Percentiles rank a stretch among this genome's conserved stretches.
phyloP scores from a whole-genome alignment of 2,329 filamentous ascomycete genomes.

The Emydomyces testavorans region DNA sequence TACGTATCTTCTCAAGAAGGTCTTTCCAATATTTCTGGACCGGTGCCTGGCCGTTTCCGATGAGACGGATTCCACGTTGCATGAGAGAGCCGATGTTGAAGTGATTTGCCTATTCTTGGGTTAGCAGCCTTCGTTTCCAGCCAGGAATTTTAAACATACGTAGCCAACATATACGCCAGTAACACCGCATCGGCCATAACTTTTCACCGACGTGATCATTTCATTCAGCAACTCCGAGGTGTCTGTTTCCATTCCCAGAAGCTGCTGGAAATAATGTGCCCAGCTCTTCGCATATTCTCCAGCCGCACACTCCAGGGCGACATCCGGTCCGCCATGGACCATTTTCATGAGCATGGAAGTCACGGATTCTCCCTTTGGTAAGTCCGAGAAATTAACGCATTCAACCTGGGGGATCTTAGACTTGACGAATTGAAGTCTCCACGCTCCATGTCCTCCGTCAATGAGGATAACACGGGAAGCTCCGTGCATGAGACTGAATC shows the following conservation, averaged over 20 bases:
- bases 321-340: constrained; percentile 61
- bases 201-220: constrained; percentile 44
- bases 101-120: constrained; percentile 53
- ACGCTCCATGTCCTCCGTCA: constrained; percentile 53
- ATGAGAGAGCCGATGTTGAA: constrained; percentile 76
- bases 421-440: constrained; percentile 58
- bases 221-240: constrained; percentile 55
- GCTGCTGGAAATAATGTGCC: constrained; percentile 49
- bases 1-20: constrained; percentile 56
- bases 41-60: constrained; percentile 56
- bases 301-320: constrained; percentile 56
- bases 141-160: constrained; percentile 30
- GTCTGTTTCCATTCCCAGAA: constrained; percentile 65
- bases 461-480: constrained; percentile 67
- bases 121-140: background rate
- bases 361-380: constrained; percentile 53
- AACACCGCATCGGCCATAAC: constrained; percentile 56
- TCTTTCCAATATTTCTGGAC: constrained; percentile 78
- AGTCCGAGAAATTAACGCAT: constrained; percentile 56
- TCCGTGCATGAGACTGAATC: constrained; percentile 57
- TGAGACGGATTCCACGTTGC: constrained; percentile 74
- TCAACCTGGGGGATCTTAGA: constrained; percentile 54
- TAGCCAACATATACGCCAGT: constrained; percentile 59
- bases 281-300: constrained; percentile 53
- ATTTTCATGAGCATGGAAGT: constrained; percentile 63